A percentile compares a stretch with the other conserved stretches of the same genome.
phyloP scores from a whole-genome alignment of 2,329 filamentous ascomycete genomes.

The Hypoxylon sp. region DNA sequence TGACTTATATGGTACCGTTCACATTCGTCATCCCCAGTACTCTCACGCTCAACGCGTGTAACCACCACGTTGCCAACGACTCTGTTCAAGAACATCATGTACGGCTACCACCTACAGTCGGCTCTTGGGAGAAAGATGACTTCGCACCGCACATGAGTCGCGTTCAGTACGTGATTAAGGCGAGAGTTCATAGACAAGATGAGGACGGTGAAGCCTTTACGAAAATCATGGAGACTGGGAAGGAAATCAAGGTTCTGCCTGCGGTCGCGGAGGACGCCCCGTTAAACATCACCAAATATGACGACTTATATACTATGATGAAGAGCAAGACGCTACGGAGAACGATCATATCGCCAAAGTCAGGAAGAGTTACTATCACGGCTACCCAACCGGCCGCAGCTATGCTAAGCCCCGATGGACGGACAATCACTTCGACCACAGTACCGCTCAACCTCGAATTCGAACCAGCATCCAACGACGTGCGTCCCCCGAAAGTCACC shows the following conservation, averaged over 20 bases:
- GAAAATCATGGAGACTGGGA: conserved; percentile 60
- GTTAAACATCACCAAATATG: conserved; percentile 63
- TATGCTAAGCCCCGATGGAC: conserved; percentile 67
- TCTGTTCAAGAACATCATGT: conserved; percentile 67
- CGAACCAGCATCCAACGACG: conserved; percentile 60
- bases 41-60: conserved; percentile 71
- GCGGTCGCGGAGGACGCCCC: conserved; percentile 66
- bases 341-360: conserved; percentile 66
- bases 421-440: conserved; percentile 59
- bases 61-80: conserved; percentile 62
- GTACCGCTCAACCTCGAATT: conserved; percentile 65
- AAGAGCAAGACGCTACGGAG: conserved; percentile 69
- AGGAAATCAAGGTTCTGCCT: conserved; percentile 69
- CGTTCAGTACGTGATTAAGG: conserved; percentile 68
- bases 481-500: conserved; percentile 64
- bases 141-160: conserved; percentile 69
- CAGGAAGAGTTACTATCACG: conserved; percentile 64
- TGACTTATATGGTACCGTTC: conserved; percentile 68
- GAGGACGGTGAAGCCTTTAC: conserved; percentile 46
- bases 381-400: conserved; percentile 64
- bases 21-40: conserved; percentile 71
- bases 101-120: conserved; percentile 67
- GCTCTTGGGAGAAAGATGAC: conserved; percentile 69
- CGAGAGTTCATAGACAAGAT: conserved; percentile 59
- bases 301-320: conserved; percentile 65